Conservation (phyloP, 768 basidiomycete species). For the Suillus occidentalis region DNA sequence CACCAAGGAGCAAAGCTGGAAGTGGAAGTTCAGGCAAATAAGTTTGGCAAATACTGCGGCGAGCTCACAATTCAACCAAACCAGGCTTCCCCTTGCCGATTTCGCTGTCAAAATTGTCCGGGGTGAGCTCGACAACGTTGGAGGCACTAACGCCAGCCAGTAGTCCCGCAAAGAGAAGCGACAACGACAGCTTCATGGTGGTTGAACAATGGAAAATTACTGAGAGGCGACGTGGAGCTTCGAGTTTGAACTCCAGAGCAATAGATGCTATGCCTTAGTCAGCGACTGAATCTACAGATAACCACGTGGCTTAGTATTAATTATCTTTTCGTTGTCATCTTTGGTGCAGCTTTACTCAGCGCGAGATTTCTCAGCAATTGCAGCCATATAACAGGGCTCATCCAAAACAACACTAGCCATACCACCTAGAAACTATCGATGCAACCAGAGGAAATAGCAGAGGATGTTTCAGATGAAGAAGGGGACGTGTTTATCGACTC, state of each 20-base stretch:
- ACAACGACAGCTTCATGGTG: conserved; percentile 59
- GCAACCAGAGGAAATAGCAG: conserved; percentile 40
- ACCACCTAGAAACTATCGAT: conserved; percentile 7
- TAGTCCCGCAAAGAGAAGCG: conserved; percentile 55
- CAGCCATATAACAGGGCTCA: conserved; percentile 5
- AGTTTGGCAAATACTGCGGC: conserved; percentile 1
- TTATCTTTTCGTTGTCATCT: conserved; percentile 4
- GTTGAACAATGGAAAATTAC: conserved; percentile 22
- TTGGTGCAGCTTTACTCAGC: conserved; percentile 16
- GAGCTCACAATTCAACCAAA: conserved; percentile 86
- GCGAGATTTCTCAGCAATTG: conserved; percentile 27
- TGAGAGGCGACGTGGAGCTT: conserved; percentile 31
- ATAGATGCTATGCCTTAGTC: conserved; percentile 9
- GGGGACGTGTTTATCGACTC: conserved; percentile 62
- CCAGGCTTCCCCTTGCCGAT: conserved; percentile 82
- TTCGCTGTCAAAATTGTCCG: conserved; percentile 71
- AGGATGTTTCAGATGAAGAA: conserved; percentile 40
- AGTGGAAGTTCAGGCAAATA: conserved; percentile 5
- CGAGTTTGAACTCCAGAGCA: background rate
- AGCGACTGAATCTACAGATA: conserved; percentile 7
- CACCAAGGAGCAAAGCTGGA: conserved; percentile 87
- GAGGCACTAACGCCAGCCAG: conserved; percentile 63
- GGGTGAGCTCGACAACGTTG: conserved; percentile 79
- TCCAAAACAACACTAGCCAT: background rate
- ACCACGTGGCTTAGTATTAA: conserved; percentile 7